Evolutionary conservation across 2,329 filamentous ascomycete genomes (phyloP).

Genomic region (Pseudonectria buxi): DNA sequence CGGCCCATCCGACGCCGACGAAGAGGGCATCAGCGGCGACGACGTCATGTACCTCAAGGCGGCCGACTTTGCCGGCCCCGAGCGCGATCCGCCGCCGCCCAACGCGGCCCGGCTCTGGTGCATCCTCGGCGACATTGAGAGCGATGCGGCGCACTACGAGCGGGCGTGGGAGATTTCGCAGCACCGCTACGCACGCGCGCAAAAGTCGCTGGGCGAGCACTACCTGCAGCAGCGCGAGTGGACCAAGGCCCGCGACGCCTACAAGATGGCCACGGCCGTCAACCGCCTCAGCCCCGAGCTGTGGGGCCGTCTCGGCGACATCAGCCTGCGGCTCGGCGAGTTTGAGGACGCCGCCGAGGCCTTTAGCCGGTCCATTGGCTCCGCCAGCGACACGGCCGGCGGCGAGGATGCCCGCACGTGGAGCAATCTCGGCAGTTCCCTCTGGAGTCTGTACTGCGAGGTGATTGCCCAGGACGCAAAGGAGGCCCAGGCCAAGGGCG

Average conservation of each 20-base stretch:
- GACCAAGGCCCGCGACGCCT: constrained; percentile 66
- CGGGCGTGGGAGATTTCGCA: constrained; percentile 84
- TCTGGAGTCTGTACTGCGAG: constrained; percentile 63
- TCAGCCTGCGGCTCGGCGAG: constrained; percentile 67
- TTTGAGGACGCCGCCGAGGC: constrained; percentile 77
- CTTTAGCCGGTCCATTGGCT: constrained; percentile 73
- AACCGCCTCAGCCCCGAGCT: constrained; percentile 76
- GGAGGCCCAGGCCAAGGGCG: constrained; percentile 17
- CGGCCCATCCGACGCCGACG: constrained; percentile 30
- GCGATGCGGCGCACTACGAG: constrained; percentile 67
- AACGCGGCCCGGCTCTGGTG: constrained; percentile 87
- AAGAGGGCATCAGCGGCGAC: constrained; percentile 42
- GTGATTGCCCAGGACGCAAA: constrained; percentile 31
- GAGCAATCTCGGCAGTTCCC: constrained; percentile 85
- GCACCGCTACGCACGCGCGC: constrained; percentile 74
- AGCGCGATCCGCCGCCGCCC: constrained; percentile 61
- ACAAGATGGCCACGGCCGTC: constrained; percentile 66
- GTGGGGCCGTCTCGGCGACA: constrained; percentile 89
- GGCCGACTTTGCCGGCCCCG: constrained; percentile 51
- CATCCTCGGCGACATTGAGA: constrained; percentile 85
- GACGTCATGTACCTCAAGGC: constrained; percentile 52
- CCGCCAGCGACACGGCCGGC: constrained; percentile 54
- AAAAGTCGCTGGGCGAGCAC: constrained; percentile 76
- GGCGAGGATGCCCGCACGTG: constrained; percentile 88
- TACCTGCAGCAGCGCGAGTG: constrained; percentile 63